These are phyloP conservation scores for Diospyros lotus DNA, from an alignment of 148 eudicot genomes.

Conservation along the genomic window DNA sequence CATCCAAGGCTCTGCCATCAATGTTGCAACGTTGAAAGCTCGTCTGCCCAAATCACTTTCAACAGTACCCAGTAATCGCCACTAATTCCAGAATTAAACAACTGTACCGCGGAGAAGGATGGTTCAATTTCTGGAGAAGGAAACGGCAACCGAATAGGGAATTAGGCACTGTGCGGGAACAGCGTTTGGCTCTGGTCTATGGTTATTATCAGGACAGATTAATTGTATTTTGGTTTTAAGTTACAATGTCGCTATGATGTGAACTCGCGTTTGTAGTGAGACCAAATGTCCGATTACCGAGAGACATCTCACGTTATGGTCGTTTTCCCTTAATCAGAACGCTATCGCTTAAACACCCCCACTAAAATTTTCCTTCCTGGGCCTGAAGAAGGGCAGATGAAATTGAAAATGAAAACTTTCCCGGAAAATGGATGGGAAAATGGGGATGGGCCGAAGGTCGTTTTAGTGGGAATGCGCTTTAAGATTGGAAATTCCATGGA, in stretches of 20 bases:
- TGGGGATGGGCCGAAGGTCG: neutral
- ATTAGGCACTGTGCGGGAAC: neutral
- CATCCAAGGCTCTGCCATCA: neutral
- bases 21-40: slow-evolving; percentile 4
- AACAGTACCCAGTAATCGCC: neutral
- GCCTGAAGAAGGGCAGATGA: too few species aligned
- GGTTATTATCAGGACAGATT: too few species aligned
- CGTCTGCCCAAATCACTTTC: slow-evolving; percentile 7
- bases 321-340: slow-evolving; percentile 10
- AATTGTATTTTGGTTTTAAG: too few species aligned
- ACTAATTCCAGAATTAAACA: neutral
- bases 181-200: neutral
- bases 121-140: neutral
- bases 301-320: slow-evolving; percentile 9
- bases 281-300: slow-evolving; percentile 4
- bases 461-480: neutral
- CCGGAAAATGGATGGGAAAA: neutral
- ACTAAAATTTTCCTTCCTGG: too few species aligned
- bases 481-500: slow-evolving; percentile 1
- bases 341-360: neutral
- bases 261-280: neutral
- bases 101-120: neutral
- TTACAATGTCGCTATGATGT: neutral
- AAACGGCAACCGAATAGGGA: neutral
- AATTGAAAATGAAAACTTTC: too few species aligned